A percentile compares a stretch with the other conserved stretches of the same genome.
phyloP scores from a whole-genome alignment of 2,329 filamentous ascomycete species.

The Sphaerulina vaccinii region DNA sequence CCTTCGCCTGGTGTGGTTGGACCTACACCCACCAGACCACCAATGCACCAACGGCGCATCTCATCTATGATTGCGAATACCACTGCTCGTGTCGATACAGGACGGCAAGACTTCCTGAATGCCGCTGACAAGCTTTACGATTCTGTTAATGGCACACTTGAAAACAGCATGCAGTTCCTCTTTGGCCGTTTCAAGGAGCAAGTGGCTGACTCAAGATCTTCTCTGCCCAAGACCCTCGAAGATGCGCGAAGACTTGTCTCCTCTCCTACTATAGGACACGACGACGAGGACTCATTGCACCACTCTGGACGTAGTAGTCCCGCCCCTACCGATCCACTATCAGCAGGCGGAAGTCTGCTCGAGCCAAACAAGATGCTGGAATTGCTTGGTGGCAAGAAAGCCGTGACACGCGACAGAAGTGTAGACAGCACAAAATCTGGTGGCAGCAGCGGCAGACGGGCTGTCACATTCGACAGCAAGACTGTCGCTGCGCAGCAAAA shows the following conservation, averaged over 20 bases:
- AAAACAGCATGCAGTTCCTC: constrained; percentile 90
- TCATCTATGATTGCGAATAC: constrained; percentile 86
- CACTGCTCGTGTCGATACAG: constrained; percentile 77
- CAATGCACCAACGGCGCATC: constrained; percentile 69
- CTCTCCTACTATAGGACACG: constrained; percentile 50
- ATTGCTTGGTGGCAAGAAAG: constrained; percentile 66
- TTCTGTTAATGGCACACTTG: constrained; percentile 84
- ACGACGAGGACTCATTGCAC: constrained; percentile 37
- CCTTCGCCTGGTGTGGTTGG: constrained; percentile 35
- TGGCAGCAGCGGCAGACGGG: constrained; percentile 56
- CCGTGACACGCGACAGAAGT: constrained; percentile 69
- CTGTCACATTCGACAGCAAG: constrained; percentile 29
- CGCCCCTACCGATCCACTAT: constrained; percentile 33
- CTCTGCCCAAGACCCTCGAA: constrained; percentile 82
- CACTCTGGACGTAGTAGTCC: constrained; percentile 38
- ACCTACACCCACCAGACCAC: constrained; percentile 38
- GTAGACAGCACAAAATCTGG: constrained; percentile 69
- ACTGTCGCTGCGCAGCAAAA: constrained; percentile 20
- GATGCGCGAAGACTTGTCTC: constrained; percentile 87
- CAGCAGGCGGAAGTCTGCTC: constrained; percentile 30
- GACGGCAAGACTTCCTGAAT: constrained; percentile 64
- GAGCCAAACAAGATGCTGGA: constrained; percentile 67
- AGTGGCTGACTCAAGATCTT: constrained; percentile 48
- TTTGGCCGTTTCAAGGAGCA: constrained; percentile 82
- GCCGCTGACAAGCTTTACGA: constrained; percentile 91